phyloP scores from a whole-genome alignment of 257 asterid genomes.

The Fraxinus excelsior region DNA sequence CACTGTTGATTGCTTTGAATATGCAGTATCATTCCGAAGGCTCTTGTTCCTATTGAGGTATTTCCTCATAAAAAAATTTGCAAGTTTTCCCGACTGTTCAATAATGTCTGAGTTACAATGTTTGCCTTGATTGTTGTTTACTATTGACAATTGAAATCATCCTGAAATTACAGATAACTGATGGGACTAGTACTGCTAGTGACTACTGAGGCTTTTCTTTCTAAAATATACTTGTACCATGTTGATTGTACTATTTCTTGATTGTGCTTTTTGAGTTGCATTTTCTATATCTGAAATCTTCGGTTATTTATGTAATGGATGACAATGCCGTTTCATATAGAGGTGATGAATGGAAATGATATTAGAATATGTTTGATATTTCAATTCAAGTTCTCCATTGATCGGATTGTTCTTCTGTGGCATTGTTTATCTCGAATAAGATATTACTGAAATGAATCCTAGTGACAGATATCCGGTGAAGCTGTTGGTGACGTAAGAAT shows the following conservation, averaged over 20 bases:
- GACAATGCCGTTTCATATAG: not conserved
- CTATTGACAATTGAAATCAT: not conserved
- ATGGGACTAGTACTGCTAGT: not conserved
- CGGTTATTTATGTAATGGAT: not conserved
- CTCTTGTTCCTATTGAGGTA: constrained; percentile 99
- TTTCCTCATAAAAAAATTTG: not conserved
- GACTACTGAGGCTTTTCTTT: not conserved
- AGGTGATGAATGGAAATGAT: not conserved
- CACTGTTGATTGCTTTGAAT: constrained; percentile 25
- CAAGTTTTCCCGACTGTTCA: not conserved
- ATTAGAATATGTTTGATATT: not conserved
- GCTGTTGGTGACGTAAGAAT: constrained; percentile 87
- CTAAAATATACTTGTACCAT: not conserved
- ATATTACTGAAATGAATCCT: constrained; percentile 1
- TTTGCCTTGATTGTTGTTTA: not conserved
- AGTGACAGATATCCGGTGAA: constrained; percentile 88
- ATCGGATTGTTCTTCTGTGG: not conserved
- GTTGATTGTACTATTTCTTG: not conserved
- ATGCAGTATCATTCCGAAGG: constrained; percentile 95
- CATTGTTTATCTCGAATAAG: not conserved
- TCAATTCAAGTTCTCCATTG: not conserved
- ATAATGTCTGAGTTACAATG: not conserved
- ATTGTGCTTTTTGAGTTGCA: not conserved
- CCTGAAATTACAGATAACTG: not conserved
- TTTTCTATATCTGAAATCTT: not conserved